Percentiles rank a stretch among this genome's conserved stretches.
phyloP scores from a whole-genome alignment of 139 green algal genomes.

The Chlamydomonas asymmetrica region DNA sequence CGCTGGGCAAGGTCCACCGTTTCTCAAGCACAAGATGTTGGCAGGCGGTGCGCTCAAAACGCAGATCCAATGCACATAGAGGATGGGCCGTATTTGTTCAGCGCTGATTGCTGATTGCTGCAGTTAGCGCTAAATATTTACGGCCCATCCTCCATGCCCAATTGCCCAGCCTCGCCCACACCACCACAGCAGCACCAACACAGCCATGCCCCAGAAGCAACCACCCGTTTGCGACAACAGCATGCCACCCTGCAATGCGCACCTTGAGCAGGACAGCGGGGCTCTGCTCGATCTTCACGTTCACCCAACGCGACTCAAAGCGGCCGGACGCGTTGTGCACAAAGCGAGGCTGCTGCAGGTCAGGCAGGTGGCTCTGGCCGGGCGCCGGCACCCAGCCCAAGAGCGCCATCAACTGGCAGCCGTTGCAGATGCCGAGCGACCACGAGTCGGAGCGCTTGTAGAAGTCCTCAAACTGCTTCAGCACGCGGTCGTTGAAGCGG shows the following conservation, averaged over 20 bases:
- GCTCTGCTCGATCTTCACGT: slow-evolving; percentile 74
- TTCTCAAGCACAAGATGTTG: too few species aligned
- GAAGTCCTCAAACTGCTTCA: slow-evolving; percentile 86
- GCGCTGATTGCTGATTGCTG: too few species aligned
- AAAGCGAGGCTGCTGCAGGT: slow-evolving; percentile 91
- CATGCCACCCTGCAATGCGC: slow-evolving; percentile 78
- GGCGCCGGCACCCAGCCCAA: slow-evolving; percentile 93
- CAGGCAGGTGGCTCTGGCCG: slow-evolving; percentile 49
- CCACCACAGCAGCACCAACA: too few species aligned
- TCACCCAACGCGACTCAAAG: slow-evolving; percentile 85
- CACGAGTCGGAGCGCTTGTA: slow-evolving; percentile 83
- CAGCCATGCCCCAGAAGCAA: too few species aligned
- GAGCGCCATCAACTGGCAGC: slow-evolving; percentile 99
- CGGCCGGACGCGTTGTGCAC: slow-evolving; percentile 90
- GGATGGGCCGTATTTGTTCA: too few species aligned
- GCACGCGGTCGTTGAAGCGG: slow-evolving; percentile 86
- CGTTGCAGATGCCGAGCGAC: slow-evolving; percentile 97
- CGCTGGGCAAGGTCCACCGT: too few species aligned
- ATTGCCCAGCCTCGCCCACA: too few species aligned
- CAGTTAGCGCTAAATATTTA: too few species aligned
- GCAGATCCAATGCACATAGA: too few species aligned
- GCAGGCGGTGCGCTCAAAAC: too few species aligned
- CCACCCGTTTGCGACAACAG: background rate
- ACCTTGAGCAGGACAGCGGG: slow-evolving; percentile 87
- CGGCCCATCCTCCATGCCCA: too few species aligned